These are phyloP conservation scores for Paraconiothyrium sp. DNA, from an alignment of 2,329 filamentous ascomycete species.

Conservation along the genomic window DNA sequence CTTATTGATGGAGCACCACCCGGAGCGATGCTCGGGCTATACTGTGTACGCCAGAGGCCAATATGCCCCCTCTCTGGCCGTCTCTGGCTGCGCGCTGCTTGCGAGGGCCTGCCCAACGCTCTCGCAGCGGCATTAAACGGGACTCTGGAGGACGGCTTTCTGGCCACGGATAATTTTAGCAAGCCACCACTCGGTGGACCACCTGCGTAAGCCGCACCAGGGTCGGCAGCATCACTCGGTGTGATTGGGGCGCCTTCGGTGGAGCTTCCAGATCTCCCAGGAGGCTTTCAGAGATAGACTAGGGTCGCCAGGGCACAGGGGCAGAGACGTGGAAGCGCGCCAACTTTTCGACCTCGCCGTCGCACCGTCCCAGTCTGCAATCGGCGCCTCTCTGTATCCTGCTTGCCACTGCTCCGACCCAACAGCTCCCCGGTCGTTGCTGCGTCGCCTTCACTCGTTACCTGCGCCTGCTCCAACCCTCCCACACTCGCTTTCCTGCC, in stretches of 20 bases:
- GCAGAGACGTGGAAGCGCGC: background rate
- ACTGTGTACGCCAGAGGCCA: too few relatives aligned
- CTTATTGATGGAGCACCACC: background rate
- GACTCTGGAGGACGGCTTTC: slow-evolving; percentile 6
- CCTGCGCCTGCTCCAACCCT: slow-evolving; percentile 3
- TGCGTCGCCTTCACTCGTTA: slow-evolving; percentile 17
- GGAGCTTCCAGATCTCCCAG: slow-evolving; percentile 17
- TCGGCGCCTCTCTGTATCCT: background rate
- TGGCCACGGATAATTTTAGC: slow-evolving; percentile 18
- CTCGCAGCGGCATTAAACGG: slow-evolving; percentile 16
- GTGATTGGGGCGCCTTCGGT: slow-evolving; percentile 17
- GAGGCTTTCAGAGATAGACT: slow-evolving; percentile 13
- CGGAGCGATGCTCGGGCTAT: background rate
- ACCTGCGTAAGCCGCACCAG: slow-evolving; percentile 16
- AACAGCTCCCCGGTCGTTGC: slow-evolving; percentile 7
- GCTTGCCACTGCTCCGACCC: slow-evolving; percentile 8
- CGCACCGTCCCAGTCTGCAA: background rate
- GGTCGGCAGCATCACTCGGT: background rate
- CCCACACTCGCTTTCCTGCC: slow-evolving; percentile 5
- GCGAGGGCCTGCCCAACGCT: background rate
- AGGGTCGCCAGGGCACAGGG: slow-evolving; percentile 9
- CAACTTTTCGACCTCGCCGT: slow-evolving; percentile 12
- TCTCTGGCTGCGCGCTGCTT: background rate
- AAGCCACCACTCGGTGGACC: background rate
- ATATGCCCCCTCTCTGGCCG: too few relatives aligned